phyloP scores from a whole-genome alignment of 805 yeast genomes.

The Torulaspora indica region DNA sequence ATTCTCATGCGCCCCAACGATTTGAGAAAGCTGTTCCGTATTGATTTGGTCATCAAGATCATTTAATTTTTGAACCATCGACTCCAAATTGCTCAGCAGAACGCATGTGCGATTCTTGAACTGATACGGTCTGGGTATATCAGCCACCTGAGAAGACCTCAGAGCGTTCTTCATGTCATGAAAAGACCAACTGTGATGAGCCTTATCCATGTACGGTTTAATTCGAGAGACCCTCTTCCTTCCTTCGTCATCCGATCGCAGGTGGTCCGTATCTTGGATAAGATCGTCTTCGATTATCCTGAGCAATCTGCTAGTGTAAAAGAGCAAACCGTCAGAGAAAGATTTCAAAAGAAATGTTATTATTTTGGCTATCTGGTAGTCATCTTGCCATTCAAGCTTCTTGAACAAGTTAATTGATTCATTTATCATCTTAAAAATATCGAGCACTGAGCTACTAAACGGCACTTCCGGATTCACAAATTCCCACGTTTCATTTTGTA shows the following conservation, averaged over 20 bases:
- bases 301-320: constrained; percentile 41
- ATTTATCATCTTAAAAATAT: constrained; percentile 59
- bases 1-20: constrained; percentile 39
- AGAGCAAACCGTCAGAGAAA: constrained; percentile 55
- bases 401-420: constrained; percentile 54
- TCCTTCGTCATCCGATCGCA: constrained; percentile 13
- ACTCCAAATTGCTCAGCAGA: constrained; percentile 64
- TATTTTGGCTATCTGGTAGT: constrained; percentile 55
- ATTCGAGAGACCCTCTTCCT: constrained; percentile 27
- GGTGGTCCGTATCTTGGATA: constrained; percentile 12
- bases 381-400: constrained; percentile 61
- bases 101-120: constrained; percentile 63
- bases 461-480: constrained; percentile 45
- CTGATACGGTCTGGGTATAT: constrained; percentile 49
- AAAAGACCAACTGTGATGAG: constrained; percentile 42
- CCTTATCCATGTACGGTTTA: constrained; percentile 35
- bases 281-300: constrained; percentile 43
- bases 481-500: constrained; percentile 53
- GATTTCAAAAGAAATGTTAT: constrained; percentile 57
- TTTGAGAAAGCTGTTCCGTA: constrained; percentile 50
- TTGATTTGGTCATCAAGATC: constrained; percentile 53
- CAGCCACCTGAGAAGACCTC: constrained; percentile 36
- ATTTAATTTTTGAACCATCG: constrained; percentile 45
- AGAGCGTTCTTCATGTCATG: constrained; percentile 50
- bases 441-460: constrained; percentile 60